Evolutionary conservation across 2,329 filamentous ascomycete species (phyloP), one percentile per base, ranked within the genome.

Genomic region (Nothophaeocryptopus gaeumannii): DNA sequence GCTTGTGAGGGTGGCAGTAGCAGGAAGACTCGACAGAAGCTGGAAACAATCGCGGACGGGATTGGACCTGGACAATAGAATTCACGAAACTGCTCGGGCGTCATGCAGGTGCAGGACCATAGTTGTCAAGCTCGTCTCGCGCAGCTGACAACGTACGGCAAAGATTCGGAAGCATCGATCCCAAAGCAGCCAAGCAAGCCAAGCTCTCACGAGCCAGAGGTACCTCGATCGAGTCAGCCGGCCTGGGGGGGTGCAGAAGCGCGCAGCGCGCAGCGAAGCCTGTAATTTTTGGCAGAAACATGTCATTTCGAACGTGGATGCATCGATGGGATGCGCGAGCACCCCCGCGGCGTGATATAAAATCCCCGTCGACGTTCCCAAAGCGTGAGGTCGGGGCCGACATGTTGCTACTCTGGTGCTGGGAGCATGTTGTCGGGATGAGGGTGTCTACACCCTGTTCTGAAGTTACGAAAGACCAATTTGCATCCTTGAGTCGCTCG

Each of bases 41-140:
- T 15, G 42, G 37, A 14, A 43, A 33, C 16, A 35, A 38, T 31
- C 35, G 41, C 43, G 37, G 47, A 34, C 41, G 33, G 32, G 44
- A 51, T 55, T 55, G 52, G 48, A 39, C 13, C 42, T 41, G 36
- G 50, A 43, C 10, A 33, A 43, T 54, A 47, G 47, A 47, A 42
- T 54, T 51, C 39, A 31, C 13, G 14, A 34, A 32, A 41, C 35
- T 40, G 41, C 33, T 34, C 42, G 45, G 35, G 40, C 41, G 45
- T 35, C 45, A 55, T 55, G 52, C 48, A 51, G 32, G 37, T 49
- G 44, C 36, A 40, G 33, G 39, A 39, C 20, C 32, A 34, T 36
- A 33, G 39, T 34, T 39, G 51, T 47, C 33, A 45, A 43, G 35
- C 36, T 46, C 40, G 48, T 46, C 37, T 49, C 41, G 48, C 44